Conservation (phyloP, 345 rosid species). For the Barbarea vulgaris region DNA sequence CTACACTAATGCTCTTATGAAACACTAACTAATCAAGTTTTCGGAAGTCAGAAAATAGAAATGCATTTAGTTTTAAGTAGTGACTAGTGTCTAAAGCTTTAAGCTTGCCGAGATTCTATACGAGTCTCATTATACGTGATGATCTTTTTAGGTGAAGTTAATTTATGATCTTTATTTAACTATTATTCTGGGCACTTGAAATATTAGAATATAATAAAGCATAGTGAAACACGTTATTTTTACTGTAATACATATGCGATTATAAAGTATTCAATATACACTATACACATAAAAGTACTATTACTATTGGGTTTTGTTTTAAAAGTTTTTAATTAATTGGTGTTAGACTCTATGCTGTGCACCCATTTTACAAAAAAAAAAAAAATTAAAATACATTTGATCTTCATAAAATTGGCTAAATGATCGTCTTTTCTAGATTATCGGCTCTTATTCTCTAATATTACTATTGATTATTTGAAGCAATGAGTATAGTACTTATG, state of each 20-base stretch:
- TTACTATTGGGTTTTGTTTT: not conserved
- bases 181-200: not conserved
- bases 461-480: too few relatives aligned
- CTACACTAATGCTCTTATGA: not conserved
- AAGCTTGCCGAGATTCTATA: not conserved
- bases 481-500: too few relatives aligned
- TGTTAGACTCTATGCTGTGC: not conserved
- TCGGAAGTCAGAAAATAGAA: not conserved
- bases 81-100: not conserved
- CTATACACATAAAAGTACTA: not conserved
- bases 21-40: not conserved
- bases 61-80: not conserved
- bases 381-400: not conserved
- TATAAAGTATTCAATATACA: not conserved
- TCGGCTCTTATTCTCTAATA: too few relatives aligned
- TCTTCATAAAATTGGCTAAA: not conserved
- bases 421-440: not conserved
- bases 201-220: not conserved
- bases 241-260: not conserved
- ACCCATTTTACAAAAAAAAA: not conserved
- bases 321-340: not conserved
- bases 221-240: not conserved
- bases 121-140: not conserved
- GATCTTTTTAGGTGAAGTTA: not conserved
- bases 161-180: not conserved